Evolutionary conservation across 2,329 filamentous ascomycete genomes (phyloP).

Genomic region (Colletotrichum melonis): DNA sequence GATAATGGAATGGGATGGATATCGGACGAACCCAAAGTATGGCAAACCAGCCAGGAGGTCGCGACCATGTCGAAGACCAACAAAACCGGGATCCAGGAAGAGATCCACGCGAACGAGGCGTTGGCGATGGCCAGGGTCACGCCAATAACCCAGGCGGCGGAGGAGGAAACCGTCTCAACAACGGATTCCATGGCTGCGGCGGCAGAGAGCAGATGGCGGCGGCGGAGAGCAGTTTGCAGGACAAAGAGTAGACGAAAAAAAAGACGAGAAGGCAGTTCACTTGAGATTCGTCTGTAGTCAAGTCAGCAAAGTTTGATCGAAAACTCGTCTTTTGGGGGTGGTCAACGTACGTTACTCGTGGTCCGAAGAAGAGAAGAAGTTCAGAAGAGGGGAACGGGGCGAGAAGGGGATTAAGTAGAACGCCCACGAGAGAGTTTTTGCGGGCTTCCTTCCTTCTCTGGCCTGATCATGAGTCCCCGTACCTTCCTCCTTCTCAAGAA

Average conservation of each 20-base stretch:
- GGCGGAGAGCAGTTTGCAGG: too few relatives aligned
- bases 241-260: background rate
- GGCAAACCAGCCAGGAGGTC: background rate
- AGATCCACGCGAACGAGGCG: background rate
- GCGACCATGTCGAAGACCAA: background rate
- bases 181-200: background rate
- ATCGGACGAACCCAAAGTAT: background rate
- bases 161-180: too few relatives aligned
- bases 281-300: background rate
- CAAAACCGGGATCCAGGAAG: background rate
- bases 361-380: background rate
- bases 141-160: background rate
- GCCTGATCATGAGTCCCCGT: background rate
- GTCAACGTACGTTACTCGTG: background rate
- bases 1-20: background rate
- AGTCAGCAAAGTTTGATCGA: background rate
- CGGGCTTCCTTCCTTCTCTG: background rate
- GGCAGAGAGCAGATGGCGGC: too few relatives aligned
- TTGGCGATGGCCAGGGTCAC: background rate
- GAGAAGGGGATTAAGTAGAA: background rate
- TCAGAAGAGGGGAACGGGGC: background rate
- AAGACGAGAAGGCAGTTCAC: background rate
- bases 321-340: background rate
- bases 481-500: background rate
- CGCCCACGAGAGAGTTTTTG: background rate